Conservation (phyloP, 208 protist species). For the Crithidia fasciculata region DNA sequence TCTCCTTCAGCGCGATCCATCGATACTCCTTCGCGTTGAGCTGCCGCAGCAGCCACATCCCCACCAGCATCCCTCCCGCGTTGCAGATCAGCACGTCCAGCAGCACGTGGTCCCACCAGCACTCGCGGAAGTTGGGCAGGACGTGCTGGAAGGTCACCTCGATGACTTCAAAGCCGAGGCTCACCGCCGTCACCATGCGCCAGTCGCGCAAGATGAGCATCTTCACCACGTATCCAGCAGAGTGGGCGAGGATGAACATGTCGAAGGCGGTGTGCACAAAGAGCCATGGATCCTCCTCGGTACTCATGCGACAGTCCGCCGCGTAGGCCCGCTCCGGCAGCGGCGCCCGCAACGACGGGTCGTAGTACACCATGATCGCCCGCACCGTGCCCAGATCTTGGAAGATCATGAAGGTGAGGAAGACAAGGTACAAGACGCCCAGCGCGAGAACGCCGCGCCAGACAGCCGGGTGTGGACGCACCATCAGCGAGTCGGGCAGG, state of each 20-base stretch:
- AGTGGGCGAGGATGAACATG: slow-evolving; percentile 95
- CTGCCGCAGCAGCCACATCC: slow-evolving; percentile 67
- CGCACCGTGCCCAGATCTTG: slow-evolving; percentile 76
- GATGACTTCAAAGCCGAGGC: slow-evolving; percentile 94
- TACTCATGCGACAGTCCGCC: slow-evolving; percentile 93
- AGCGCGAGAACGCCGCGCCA: slow-evolving; percentile 94
- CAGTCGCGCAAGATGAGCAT: slow-evolving; percentile 94
- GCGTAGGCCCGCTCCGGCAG: slow-evolving; percentile 93
- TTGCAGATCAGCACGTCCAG: slow-evolving; percentile 97
- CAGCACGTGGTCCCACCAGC: slow-evolving; percentile 98
- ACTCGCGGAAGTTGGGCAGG: slow-evolving; percentile 97
- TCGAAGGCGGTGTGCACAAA: slow-evolving; percentile 89
- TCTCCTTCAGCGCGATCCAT: slow-evolving; percentile 78
- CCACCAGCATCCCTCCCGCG: slow-evolving; percentile 92
- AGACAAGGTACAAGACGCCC: slow-evolving; percentile 90
- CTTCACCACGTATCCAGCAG: slow-evolving; percentile 95
- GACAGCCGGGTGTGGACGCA: slow-evolving; percentile 95
- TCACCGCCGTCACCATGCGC: slow-evolving; percentile 85
- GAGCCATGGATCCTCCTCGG: slow-evolving; percentile 79
- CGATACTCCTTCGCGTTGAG: slow-evolving; percentile 80
- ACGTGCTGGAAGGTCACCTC: slow-evolving; percentile 96
- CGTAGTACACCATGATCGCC: slow-evolving; percentile 76
- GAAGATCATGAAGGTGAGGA: slow-evolving; percentile 94
- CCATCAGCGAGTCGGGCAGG: slow-evolving; percentile 92
- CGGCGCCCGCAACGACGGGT: slow-evolving; percentile 69